Evolutionary conservation across 345 rosid species (phyloP), one percentile per base, ranked within the genome.

Genomic region (Sisymbrium altissimum): DNA sequence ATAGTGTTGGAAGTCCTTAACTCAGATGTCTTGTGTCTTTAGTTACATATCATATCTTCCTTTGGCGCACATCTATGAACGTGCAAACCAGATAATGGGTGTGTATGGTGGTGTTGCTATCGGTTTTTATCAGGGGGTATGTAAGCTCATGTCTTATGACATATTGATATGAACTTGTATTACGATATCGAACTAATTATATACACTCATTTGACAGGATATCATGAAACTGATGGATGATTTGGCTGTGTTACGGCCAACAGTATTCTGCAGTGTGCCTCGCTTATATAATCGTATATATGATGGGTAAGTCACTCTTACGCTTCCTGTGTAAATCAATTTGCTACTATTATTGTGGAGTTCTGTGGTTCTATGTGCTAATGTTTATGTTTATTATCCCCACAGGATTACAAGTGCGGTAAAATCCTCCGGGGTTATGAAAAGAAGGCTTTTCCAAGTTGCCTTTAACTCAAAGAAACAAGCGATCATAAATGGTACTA

Each of bases 61-160:
- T 48, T 80, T 94, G 85, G 98, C 97, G 35, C 98, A 91, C 83
- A 91, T 94, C 45, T 91, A 88, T 46, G 96, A 94, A 74, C 83
- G 98, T 64, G 74, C 84, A 66, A 88, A 82, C 83, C 98, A 94
- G 82, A 75, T 94, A 41, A 2, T 88, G 70, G 33, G 61, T 5
- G 88, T 57, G n/a, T 78, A 91, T 81, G 79, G 40, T 48, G 96
- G 96, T 17, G 81, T 79, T 74, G 86, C 96, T 43, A 62, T 93
- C 45, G 98, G 98, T 76, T 93, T 93, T 71, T 91, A 86, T 73
- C 98, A 93, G 64, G 97, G 98, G 86, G 98, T 93, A 87, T 60
- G 86, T 60, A 40, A 59, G 77, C 83, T 56, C 57, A 25, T 70
- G 0, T 32, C 39, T 63, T 29, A 18, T 75, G 40, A 32, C 23